Evolutionary conservation across 495 filamentous ascomycete genomes (phyloP), one percentile per base, ranked within the genome.

Genomic region (Chaetomium fimeti): DNA sequence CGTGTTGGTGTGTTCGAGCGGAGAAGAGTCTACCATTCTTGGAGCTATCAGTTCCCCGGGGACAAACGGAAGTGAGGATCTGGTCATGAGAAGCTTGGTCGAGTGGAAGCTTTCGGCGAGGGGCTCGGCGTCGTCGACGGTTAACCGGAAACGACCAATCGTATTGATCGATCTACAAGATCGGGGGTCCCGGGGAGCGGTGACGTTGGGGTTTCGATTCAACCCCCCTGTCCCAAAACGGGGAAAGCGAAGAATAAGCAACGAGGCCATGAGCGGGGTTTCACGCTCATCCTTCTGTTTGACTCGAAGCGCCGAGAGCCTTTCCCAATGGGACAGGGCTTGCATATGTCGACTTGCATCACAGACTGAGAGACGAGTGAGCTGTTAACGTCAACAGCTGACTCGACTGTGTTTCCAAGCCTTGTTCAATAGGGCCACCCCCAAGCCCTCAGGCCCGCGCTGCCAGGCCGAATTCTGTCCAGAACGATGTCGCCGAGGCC

Each of bases 201-300:
- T 28, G 43, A 58, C 24, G 13, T 38, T 63, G 40, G 43, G 45
- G 22, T 20, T 12, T 47, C 55, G 25, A 22, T n/a, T 51, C 27
- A 13, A 25, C n/a, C 24, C 52, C 52, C 53, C 53, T 63, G 53
- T 43, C 28, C 45, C 20, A 24, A 51, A 45, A 49, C 32, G 24
- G 45, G 56, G 53, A 54, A 40, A 49, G 42, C 53, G 52, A 49
- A 51, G 45, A 60, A 64, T 54, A 64, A 59, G 62, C 61, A 63
- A 63, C 55, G 45, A 20, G 24, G 7, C 12, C 32, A 5, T 47
- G 32, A n/a, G 29, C 24, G 53, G 61, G 52, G 15, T 53, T 55
- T 13, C 32, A 1, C 32, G 42, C 40, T 27, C 11, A 8, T 24
- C 29, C 29, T 48, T 56, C 22, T 36, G 47, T 59, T 45, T 20